Conservation (phyloP, 2,329 filamentous ascomycete genomes). For the Trichoderma arundinaceum region DNA sequence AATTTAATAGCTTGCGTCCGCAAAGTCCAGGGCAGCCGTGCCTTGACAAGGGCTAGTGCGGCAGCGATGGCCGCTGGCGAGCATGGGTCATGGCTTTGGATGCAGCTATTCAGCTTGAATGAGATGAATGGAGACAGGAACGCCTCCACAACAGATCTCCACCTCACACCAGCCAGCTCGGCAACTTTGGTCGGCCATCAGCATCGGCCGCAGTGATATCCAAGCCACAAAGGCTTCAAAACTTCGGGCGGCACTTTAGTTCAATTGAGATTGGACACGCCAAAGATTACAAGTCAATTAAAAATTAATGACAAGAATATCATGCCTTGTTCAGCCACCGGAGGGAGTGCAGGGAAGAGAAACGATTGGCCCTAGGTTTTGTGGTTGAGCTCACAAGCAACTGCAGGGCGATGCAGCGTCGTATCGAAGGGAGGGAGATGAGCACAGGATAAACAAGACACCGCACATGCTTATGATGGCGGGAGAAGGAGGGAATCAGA, state of each 20-base stretch:
- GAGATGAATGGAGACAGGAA: constrained; percentile 23
- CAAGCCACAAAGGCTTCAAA: constrained; percentile 10
- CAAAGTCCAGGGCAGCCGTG: constrained; percentile 6
- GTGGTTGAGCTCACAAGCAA: constrained; percentile 5
- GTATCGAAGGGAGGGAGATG: constrained; percentile 3
- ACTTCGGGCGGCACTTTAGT: neutral
- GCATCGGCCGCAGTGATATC: constrained; percentile 3
- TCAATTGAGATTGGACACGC: neutral
- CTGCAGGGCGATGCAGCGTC: constrained; percentile 8
- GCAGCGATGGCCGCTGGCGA: neutral
- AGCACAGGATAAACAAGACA: neutral
- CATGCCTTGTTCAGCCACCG: constrained; percentile 3
- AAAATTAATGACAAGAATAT: constrained; percentile 1
- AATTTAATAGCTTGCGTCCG: neutral
- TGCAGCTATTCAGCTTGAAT: neutral
- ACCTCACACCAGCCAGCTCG: neutral
- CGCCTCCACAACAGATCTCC: constrained; percentile 15
- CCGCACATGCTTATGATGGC: neutral
- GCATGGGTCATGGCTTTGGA: constrained; percentile 16
- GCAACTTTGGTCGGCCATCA: constrained; percentile 15
- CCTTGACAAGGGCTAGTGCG: neutral
- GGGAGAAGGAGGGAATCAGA: neutral
- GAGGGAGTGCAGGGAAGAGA: neutral
- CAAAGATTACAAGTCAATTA: constrained; percentile 3
- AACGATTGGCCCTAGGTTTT: constrained; percentile 2